phyloP scores from a whole-genome alignment of 164 flowering plant genomes.

The Santalum album region DNA sequence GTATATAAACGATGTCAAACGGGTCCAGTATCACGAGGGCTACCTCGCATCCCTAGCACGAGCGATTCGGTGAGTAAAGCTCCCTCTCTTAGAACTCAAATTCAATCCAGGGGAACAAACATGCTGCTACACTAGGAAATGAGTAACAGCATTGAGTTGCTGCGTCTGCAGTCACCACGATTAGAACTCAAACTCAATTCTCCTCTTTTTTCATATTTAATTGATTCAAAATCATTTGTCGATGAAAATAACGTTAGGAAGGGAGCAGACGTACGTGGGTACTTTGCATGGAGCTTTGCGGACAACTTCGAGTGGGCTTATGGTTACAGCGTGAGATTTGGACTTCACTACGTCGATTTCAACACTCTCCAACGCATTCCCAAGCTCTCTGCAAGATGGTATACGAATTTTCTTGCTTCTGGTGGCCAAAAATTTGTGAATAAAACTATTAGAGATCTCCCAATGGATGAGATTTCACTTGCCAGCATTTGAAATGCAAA shows the following conservation, averaged over 20 bases:
- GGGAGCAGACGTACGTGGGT: conserved; percentile 57
- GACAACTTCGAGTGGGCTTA: conserved; percentile 50
- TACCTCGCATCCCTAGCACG: conserved; percentile 34
- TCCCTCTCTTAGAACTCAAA: no score
- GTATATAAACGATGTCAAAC: conserved; percentile 25
- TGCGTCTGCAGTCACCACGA: no score
- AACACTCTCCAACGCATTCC: conserved; percentile 36
- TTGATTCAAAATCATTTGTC: no score
- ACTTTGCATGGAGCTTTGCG: conserved; percentile 52
- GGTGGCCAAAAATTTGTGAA: no score
- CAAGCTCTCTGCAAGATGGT: conserved; percentile 53
- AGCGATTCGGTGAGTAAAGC: conserved; percentile 43
- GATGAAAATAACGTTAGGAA: conserved; percentile 26
- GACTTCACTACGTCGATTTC: conserved; percentile 42
- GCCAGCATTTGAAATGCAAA: no score
- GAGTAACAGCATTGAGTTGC: no score
- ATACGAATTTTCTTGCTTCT: conserved; percentile 30
- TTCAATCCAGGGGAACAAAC: no score
- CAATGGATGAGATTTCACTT: no score
- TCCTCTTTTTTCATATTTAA: not conserved
- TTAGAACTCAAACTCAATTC: not conserved
- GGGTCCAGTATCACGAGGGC: conserved; percentile 32
- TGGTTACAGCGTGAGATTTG: conserved; percentile 41
- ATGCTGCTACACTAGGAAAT: no score
- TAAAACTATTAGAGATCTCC: no score